Percentiles rank a stretch among this genome's conserved stretches.
Evolutionary conservation across 352 stramenopile species (phyloP).

Genomic region (Globisporangium cylindrosporum): DNA sequence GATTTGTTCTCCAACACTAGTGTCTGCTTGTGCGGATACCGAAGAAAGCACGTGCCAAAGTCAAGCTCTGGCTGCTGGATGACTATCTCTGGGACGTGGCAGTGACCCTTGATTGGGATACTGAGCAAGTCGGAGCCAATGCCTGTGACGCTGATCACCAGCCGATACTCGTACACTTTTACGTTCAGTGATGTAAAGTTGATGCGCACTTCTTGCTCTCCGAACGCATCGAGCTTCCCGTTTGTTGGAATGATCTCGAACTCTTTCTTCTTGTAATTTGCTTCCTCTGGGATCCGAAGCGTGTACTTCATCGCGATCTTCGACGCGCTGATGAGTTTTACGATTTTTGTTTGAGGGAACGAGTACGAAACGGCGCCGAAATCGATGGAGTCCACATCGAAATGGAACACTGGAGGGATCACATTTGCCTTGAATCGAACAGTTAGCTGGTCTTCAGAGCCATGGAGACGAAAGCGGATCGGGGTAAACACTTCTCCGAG

Average conservation of each 20-base stretch:
- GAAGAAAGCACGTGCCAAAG: slow-evolving; percentile 90
- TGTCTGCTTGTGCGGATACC: slow-evolving; percentile 89
- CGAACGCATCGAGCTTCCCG: slow-evolving; percentile 79
- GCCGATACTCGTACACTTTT: slow-evolving; percentile 90
- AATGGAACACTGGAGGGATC: slow-evolving; percentile 92
- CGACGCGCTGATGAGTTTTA: slow-evolving; percentile 92
- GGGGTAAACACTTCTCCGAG: slow-evolving; percentile 87
- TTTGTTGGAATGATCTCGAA: slow-evolving; percentile 76
- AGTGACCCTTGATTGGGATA: slow-evolving; percentile 89
- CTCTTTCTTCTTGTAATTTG: slow-evolving; percentile 88
- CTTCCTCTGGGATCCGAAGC: slow-evolving; percentile 91
- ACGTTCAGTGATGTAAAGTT: slow-evolving; percentile 86
- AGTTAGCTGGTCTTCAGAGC: slow-evolving; percentile 79
- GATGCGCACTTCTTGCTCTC: slow-evolving; percentile 80
- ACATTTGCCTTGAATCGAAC: slow-evolving; percentile 88
- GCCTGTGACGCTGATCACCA: slow-evolving; percentile 89
- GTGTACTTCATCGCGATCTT: slow-evolving; percentile 91
- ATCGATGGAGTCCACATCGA: slow-evolving; percentile 88
- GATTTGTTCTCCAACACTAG: slow-evolving; percentile 89
- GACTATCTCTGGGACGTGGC: slow-evolving; percentile 76
- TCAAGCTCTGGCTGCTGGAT: slow-evolving; percentile 72
- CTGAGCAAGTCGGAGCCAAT: slow-evolving; percentile 89
- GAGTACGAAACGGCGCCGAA: slow-evolving; percentile 92
- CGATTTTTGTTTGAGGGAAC: slow-evolving; percentile 68
- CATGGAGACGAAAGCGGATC: slow-evolving; percentile 84